Evolutionary conservation across 2,329 filamentous ascomycete species (phyloP).

Genomic region (Colletotrichum somersetense): DNA sequence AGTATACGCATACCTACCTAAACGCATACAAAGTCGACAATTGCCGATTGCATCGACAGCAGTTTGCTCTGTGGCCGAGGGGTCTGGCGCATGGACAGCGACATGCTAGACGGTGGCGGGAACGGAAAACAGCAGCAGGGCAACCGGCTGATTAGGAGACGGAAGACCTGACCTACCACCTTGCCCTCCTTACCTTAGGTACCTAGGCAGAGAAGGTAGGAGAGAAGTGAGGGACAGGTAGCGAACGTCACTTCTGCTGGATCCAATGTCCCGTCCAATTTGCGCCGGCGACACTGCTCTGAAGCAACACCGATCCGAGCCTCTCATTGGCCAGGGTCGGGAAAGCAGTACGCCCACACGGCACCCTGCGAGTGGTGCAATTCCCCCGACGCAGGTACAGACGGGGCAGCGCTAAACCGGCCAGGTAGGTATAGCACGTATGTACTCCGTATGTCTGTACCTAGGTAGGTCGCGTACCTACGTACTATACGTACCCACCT

Average conservation of each 20-base stretch:
- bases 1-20: too few relatives aligned
- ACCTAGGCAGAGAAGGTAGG: too few relatives aligned
- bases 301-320: conserved; percentile 7
- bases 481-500: too few relatives aligned
- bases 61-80: neutral
- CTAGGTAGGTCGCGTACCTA: too few relatives aligned
- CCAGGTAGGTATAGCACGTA: too few relatives aligned
- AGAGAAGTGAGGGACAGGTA: neutral
- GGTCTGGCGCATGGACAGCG: neutral
- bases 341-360: neutral
- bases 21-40: neutral
- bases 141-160: neutral
- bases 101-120: conserved; percentile 1
- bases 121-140: neutral
- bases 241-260: conserved; percentile 12
- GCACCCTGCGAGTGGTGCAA: conserved; percentile 30
- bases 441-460: too few relatives aligned
- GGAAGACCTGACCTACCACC: too few relatives aligned
- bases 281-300: conserved; percentile 17
- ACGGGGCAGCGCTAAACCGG: conserved; percentile 31
- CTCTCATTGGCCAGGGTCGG: conserved; percentile 9
- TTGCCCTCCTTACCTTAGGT: too few relatives aligned
- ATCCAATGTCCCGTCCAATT: conserved; percentile 40
- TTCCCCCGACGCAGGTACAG: conserved; percentile 41
- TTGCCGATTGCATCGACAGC: conserved; percentile 17